Conservation (phyloP, 192 early-diverging fungal genomes). For the Rhizoclosmatium sp. region DNA sequence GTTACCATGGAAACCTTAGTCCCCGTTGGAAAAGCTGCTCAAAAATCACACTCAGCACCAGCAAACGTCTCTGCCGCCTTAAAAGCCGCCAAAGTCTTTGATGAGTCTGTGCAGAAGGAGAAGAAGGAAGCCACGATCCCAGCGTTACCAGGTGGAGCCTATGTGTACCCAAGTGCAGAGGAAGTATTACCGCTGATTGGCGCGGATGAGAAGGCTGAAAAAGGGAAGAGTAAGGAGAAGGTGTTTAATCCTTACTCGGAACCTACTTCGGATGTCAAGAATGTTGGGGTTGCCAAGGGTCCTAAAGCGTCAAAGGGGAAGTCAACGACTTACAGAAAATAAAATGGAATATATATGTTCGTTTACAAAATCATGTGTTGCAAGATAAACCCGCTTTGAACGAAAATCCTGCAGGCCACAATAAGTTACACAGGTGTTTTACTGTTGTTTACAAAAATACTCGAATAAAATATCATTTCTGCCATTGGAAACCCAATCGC, state of each 20-base stretch:
- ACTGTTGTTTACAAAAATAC: too few relatives aligned
- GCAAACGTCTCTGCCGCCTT: background rate
- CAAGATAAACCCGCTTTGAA: too few relatives aligned
- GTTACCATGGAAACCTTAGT: slow-evolving; percentile 16
- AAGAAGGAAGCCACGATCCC: background rate
- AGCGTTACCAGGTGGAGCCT: slow-evolving; percentile 1
- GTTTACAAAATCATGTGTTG: too few relatives aligned
- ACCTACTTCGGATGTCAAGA: background rate
- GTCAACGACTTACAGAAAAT: background rate
- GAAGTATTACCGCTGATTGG: background rate
- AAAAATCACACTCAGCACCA: background rate
- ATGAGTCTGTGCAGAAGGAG: background rate
- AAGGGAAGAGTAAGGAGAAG: background rate
- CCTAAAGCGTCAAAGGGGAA: slow-evolving; percentile 1
- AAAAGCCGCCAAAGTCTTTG: background rate
- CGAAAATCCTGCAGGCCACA: too few relatives aligned
- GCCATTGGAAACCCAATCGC: too few relatives aligned
- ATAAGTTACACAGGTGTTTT: too few relatives aligned
- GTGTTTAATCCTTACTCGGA: slow-evolving; percentile 14
- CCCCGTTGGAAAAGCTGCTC: background rate
- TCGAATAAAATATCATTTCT: too few relatives aligned
- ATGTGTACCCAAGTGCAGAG: slow-evolving; percentile 5
- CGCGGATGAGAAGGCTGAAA: background rate
- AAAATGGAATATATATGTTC: background rate
- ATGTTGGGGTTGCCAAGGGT: background rate